Evolutionary conservation across 2,329 filamentous ascomycete species (phyloP), one percentile per base, ranked within the genome.

Genomic region (Setomelanomma holmii): DNA sequence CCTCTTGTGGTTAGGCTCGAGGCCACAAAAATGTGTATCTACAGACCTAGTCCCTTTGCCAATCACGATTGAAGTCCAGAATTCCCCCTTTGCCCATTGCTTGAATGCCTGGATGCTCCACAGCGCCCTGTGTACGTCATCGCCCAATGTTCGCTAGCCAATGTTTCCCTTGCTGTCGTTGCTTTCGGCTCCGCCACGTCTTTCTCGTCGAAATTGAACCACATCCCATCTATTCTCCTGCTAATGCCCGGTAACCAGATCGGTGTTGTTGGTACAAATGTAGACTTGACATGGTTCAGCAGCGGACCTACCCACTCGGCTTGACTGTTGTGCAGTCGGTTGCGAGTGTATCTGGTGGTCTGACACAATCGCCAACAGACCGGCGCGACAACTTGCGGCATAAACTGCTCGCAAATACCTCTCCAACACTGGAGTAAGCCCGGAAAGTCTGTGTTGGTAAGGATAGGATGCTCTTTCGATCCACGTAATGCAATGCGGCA

Each of bases 1-100:
- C 49, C 41, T 16, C 3, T 45, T 46, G 22, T 17, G 40, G 48
- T 45, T 17, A 45, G 40, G 17, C 19, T n/a, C n/a, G n/a, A n/a
- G n/a, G n/a, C n/a, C n/a, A n/a, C n/a, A n/a, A n/a, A n/a, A n/a
- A n/a, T n/a, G n/a, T n/a, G n/a, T n/a, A n/a, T n/a, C n/a, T n/a
- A n/a, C n/a, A n/a, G n/a, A n/a, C n/a, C n/a, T n/a, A n/a, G n/a
- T n/a, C n/a, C n/a, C n/a, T n/a, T n/a, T n/a, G n/a, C n/a, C n/a
- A n/a, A n/a, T n/a, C n/a, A n/a, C n/a, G n/a, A n/a, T n/a, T n/a
- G n/a, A n/a, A n/a, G n/a, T n/a, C n/a, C n/a, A n/a, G n/a, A n/a
- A n/a, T n/a, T n/a, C n/a, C n/a, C n/a, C n/a, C n/a, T n/a, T n/a
- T n/a, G n/a, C n/a, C n/a, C n/a, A n/a, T n/a, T n/a, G n/a, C n/a